A percentile compares a stretch with the other conserved stretches of the same genome.
These are phyloP conservation scores for Debaryomyces hansenii DNA, from an alignment of 805 yeast species.

Conservation along the genomic window DNA sequence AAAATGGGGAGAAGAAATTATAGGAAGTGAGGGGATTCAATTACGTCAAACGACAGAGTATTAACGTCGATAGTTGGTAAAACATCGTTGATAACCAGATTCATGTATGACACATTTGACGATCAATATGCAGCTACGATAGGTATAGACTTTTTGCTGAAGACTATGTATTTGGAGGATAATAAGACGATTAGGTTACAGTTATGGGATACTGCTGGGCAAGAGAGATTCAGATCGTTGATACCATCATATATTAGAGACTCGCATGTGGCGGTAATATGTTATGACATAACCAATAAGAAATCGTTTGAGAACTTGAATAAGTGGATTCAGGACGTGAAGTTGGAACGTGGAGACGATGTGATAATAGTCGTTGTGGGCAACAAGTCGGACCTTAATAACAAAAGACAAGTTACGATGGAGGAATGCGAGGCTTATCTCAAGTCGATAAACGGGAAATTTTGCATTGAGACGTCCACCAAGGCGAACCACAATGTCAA, in stretches of 20 bases:
- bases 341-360: slow-evolving; percentile 87
- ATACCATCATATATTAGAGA: slow-evolving; percentile 96
- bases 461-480: slow-evolving; percentile 90
- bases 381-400: slow-evolving; percentile 80
- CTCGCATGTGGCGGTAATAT: slow-evolving; percentile 95
- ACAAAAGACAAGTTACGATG: slow-evolving; percentile 75
- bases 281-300: slow-evolving; percentile 87
- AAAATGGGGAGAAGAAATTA: background rate
- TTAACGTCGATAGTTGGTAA: slow-evolving; percentile 65
- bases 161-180: slow-evolving; percentile 94
- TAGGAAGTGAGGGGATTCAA: background rate
- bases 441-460: slow-evolving; percentile 67
- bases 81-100: slow-evolving; percentile 92
- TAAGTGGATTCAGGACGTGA: slow-evolving; percentile 94
- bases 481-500: slow-evolving; percentile 95
- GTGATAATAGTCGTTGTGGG: slow-evolving; percentile 91
- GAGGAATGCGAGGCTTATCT: slow-evolving; percentile 86
- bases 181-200: slow-evolving; percentile 88
- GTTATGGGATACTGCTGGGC: slow-evolving; percentile 98
- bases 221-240: slow-evolving; percentile 90
- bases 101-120: slow-evolving; percentile 97
- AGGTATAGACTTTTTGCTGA: slow-evolving; percentile 93
- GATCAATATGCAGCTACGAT: slow-evolving; percentile 96
- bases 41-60: background rate
- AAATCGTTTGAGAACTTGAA: slow-evolving; percentile 81